Evolutionary conservation across 1,284 basidiomycete species (phyloP).

Genomic region (Anthracocystis panici-leucophaei): DNA sequence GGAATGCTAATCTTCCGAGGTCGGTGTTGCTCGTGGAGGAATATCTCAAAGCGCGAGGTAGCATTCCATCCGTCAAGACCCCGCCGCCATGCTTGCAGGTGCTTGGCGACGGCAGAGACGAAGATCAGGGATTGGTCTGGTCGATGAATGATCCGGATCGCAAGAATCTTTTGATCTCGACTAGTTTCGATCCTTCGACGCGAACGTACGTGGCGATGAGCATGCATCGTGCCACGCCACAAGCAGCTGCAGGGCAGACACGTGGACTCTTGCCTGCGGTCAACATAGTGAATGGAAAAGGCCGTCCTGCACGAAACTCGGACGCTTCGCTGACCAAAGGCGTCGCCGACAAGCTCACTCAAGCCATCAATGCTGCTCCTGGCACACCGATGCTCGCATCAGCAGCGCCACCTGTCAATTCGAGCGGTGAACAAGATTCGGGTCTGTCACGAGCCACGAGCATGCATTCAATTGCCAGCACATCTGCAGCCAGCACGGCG

Average conservation of each 20-base stretch:
- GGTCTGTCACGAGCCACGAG: slow-evolving; percentile 51
- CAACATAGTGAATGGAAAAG: slow-evolving; percentile 19
- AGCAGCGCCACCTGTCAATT: slow-evolving; percentile 29
- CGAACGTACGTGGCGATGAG: slow-evolving; percentile 31
- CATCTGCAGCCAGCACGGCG: slow-evolving; percentile 20
- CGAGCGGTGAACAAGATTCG: slow-evolving; percentile 29
- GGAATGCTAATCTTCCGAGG: slow-evolving; percentile 76
- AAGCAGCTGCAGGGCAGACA: background rate
- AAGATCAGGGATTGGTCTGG: slow-evolving; percentile 53
- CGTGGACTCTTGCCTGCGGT: slow-evolving; percentile 33
- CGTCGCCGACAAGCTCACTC: slow-evolving; percentile 39
- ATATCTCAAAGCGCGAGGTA: slow-evolving; percentile 63
- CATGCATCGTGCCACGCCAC: slow-evolving; percentile 28
- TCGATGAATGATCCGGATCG: slow-evolving; percentile 44
- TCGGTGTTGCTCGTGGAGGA: slow-evolving; percentile 67
- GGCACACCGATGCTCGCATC: slow-evolving; percentile 31
- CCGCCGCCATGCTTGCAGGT: slow-evolving; percentile 62
- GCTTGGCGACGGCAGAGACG: slow-evolving; percentile 64
- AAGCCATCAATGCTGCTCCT: slow-evolving; percentile 36
- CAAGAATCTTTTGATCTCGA: slow-evolving; percentile 41
- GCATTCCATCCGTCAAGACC: slow-evolving; percentile 63
- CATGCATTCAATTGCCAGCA: slow-evolving; percentile 48
- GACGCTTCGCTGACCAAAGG: slow-evolving; percentile 53
- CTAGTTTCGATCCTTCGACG: slow-evolving; percentile 47
- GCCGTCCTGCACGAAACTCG: slow-evolving; percentile 32